Conservation (phyloP, 192 early-diverging fungal species). For the Backusella parvicylindrica region DNA sequence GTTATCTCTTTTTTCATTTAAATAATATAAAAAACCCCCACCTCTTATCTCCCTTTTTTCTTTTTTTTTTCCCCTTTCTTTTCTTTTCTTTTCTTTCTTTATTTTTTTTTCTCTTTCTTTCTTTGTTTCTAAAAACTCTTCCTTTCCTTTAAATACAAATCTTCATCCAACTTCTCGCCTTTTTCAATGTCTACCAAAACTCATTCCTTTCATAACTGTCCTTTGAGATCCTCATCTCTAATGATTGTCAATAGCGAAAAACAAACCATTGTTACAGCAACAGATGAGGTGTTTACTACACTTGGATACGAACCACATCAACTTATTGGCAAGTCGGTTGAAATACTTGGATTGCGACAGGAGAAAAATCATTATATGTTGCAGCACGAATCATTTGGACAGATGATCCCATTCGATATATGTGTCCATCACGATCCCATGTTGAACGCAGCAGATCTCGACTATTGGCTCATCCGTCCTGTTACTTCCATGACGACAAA, state of each 20-base stretch:
- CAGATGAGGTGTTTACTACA: constrained; percentile 18
- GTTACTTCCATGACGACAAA: not conserved
- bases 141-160: not conserved
- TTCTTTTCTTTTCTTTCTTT: not conserved
- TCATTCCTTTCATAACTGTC: constrained; percentile 21
- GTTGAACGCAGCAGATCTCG: constrained; percentile 6
- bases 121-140: not conserved
- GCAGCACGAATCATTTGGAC: constrained; percentile 7
- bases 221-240: constrained; percentile 21
- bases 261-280: constrained; percentile 22
- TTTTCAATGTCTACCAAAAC: not conserved
- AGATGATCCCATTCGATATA: constrained; percentile 3
- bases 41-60: not conserved
- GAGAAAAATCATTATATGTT: not conserved
- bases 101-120: not conserved
- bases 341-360: not conserved
- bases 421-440: constrained; percentile 25
- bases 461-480: constrained; percentile 19
- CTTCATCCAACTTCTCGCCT: not conserved
- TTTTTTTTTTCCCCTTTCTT: not conserved
- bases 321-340: not conserved
- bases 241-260: constrained; percentile 14
- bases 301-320: constrained; percentile 15
- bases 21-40: constrained; percentile 2
- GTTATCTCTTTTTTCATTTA: not conserved